Percentiles rank a stretch among this genome's conserved stretches.
phyloP scores from a whole-genome alignment of 768 basidiomycete genomes.

The Lactarius trivialis region DNA sequence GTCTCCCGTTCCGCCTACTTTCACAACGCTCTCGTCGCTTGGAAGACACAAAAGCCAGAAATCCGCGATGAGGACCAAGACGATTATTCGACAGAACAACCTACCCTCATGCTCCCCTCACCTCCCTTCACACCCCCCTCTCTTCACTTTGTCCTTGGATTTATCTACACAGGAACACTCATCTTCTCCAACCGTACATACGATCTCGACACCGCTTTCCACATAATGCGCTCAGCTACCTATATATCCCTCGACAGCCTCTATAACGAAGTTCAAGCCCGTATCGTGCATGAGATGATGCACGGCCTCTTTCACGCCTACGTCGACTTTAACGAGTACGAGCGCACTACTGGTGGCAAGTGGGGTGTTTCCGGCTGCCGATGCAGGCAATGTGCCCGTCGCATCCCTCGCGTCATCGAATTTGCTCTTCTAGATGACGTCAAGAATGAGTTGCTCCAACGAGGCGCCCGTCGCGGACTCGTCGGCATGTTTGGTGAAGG shows the following conservation, averaged over 20 bases:
- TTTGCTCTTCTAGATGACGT: conserved; percentile 77
- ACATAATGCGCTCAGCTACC: conserved; percentile 74
- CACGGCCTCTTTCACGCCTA: conserved; percentile 87
- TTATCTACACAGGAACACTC: conserved; percentile 92
- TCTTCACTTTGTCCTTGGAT: conserved; percentile 89
- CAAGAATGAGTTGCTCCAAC: conserved; percentile 60
- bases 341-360: conserved; percentile 60
- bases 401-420: conserved; percentile 76
- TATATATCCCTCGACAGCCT: conserved; percentile 75
- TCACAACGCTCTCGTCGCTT: conserved; percentile 66
- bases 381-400: conserved; percentile 75
- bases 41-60: conserved; percentile 37
- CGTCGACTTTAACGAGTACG: conserved; percentile 73
- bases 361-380: conserved; percentile 84
- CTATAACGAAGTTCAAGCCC: conserved; percentile 71
- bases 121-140: conserved; percentile 95
- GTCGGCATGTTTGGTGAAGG: conserved; percentile 83
- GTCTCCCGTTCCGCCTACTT: conserved; percentile 89
- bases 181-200: conserved; percentile 88
- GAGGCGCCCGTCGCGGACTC: conserved; percentile 66
- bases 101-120: conserved; percentile 68
- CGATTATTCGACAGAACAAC: conserved; percentile 37
- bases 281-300: conserved; percentile 81
- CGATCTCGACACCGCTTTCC: conserved; percentile 87
- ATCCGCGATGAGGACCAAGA: conserved; percentile 29